Base-by-base conservation (phyloP, 1,284 basidiomycete species). In the Papiliotrema flavescens region DNA sequence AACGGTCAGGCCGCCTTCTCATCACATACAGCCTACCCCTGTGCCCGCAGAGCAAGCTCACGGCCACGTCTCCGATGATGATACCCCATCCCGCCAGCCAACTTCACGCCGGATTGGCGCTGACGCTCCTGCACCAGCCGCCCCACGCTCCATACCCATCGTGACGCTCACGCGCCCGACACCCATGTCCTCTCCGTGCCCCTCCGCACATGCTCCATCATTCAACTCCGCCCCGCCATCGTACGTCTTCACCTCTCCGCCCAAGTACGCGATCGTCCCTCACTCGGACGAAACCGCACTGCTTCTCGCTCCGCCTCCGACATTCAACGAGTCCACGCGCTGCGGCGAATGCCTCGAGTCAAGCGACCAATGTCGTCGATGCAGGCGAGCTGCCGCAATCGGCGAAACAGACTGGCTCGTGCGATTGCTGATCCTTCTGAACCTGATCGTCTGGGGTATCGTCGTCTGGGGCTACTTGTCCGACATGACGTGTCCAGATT, bases 191-290 rank as follows among this genome's bases (percentile, higher is more conserved):
- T 28, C n/a, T 5, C 28, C 28, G 28, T 32, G 6, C 11, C 11
- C 28, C 28, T 32, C 28, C 11, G 28, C 28, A 6, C 11, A 23
- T 9, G 5, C 26, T 47, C 15, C 46, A 47, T n/a, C 32, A 11
- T 11, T 17, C 22, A 20, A 5, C 23, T 23, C 47, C 47, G 20
- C 45, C 23, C 51, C 51, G 32, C 51, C 51, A 7, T 15, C 22
- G 13, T 53, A 53, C 37, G 19, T 22, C 35, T 23, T 20, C 15
- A 19, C 35, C 28, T 54, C 53, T n/a, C 53, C 53, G 17, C 53
- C 53, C 9, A 54, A 54, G 34, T 54, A 54, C 53, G 39, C 47
- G 11, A 6, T 36, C 7, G 5, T 49, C 37, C 47, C 53, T 14
- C 8, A 14, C 19, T 13, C 20, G 11, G 4, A 15, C 17, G 53